Base-by-base conservation (phyloP, 805 yeast species). In the Brettanomyces anomalus region DNA sequence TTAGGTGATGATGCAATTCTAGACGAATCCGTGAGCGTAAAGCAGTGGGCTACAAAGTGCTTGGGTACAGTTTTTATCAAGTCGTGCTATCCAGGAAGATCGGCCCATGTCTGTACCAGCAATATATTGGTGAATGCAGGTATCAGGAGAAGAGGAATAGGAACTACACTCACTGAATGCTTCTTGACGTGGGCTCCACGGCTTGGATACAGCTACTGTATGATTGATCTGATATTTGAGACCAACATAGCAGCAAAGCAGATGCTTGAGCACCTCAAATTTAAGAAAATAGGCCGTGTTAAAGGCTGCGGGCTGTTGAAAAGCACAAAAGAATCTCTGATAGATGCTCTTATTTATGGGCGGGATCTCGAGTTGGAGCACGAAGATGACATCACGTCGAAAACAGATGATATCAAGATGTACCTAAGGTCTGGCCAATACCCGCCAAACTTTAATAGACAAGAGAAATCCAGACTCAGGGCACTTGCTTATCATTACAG, bases 11-110 rank as follows among this genome's bases (percentile, higher is more conserved):
- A 67, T 0, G 67, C 76, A 0, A 49, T 58, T 5, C 60, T 74
- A 15, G 71, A 67, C 42, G 67, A 71, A 10, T 58, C 70, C 32
- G 47, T 54, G 34, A 44, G 54, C 4, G 50, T 52, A 24, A 74
- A 81, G 41, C 87, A 82, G 56, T 89, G 97, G 96, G 94, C 88
- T 46, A 86, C 85, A 53, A 89, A 83, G 57, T 90, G 97, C 58
- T 67, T 93, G 38, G 98, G 97, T 0, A 75, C 89, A 2, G 88
- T 90, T 56, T 80, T 74, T 57, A 72, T 90, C 47, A 83, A 83
- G 49, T 93, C 97, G 2, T 84, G 86, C 54, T 90, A 81, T 57
- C 96, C 97, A 0, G 97, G 97, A 2, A 68, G 97, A 37, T 82
- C 93, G 16, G 79, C 95, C 0, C 97, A 90, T 57, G 81, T 93